These are phyloP conservation scores for Pseudocercospora macadamiae DNA, from an alignment of 2,329 filamentous ascomycete genomes.

Conservation along the genomic window DNA sequence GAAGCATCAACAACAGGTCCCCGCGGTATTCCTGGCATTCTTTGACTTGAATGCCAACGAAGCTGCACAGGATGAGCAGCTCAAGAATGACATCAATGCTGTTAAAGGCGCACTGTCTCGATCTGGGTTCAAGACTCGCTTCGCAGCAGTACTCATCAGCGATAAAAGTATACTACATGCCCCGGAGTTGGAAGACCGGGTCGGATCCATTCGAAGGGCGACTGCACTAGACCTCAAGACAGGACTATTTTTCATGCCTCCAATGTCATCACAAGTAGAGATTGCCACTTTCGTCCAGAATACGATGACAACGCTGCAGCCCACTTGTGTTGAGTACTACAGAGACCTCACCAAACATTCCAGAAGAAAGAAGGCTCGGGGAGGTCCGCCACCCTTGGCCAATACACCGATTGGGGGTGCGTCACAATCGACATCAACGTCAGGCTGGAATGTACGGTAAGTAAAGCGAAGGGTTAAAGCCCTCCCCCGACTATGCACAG, in stretches of 20 bases:
- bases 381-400: slow-evolving; percentile 76
- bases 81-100: slow-evolving; percentile 83
- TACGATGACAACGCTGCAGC: slow-evolving; percentile 73
- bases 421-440: slow-evolving; percentile 79
- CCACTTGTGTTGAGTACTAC: slow-evolving; percentile 83
- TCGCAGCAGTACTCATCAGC: slow-evolving; percentile 76
- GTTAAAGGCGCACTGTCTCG: slow-evolving; percentile 69
- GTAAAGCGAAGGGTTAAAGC: too few relatives aligned
- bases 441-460: slow-evolving; percentile 91
- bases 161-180: slow-evolving; percentile 65
- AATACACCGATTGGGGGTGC: slow-evolving; percentile 81
- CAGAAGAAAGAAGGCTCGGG: slow-evolving; percentile 82
- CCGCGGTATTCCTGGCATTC: slow-evolving; percentile 78
- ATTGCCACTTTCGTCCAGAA: slow-evolving; percentile 73
- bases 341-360: slow-evolving; percentile 90
- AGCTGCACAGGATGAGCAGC: slow-evolving; percentile 79
- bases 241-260: slow-evolving; percentile 78
- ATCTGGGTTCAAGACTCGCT: slow-evolving; percentile 76
- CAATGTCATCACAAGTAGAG: slow-evolving; percentile 71
- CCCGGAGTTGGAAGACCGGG: slow-evolving; percentile 70
- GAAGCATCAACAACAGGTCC: slow-evolving; percentile 85
- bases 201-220: slow-evolving; percentile 76
- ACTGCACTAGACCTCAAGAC: slow-evolving; percentile 81
- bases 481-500: too few relatives aligned
- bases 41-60: slow-evolving; percentile 75